Base-by-base conservation (phyloP, 176 grass and related monocot species). In the Musa acuminata region DNA sequence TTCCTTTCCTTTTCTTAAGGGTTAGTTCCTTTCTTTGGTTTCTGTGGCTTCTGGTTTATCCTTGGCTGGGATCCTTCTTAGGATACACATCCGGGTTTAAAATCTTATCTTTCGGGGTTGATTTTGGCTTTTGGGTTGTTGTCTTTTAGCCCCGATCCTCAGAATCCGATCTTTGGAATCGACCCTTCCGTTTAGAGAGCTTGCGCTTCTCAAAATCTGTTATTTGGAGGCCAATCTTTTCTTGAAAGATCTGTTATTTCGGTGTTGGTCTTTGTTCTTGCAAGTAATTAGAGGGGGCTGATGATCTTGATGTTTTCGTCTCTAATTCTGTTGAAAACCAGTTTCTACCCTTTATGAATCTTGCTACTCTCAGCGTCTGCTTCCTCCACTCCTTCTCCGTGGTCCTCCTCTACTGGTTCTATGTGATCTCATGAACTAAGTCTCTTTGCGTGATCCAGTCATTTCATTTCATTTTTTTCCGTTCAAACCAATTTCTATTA, bases 391-490 rank as follows among this genome's bases (percentile, higher is more conserved):
- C 93, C 81, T 96, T 96, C 89, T 96, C 93, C 0, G 89, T 96
- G 43, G 89, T 90, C 26, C 90, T 96, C 89, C 93, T 96, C 35
- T 96, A 96, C 87, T 92, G 87, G 85, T 96, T 92, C 84, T 96
- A 96, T 84, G 93, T 96, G 79, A 92, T 96, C 14, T 92, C 93
- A 88, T 96, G 89, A 96, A 78, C 86, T 69, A 48, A 26, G 11
- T 43, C 35, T 43, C 35, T 5, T 43, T 5, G 35, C 35, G 35
- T 21, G 22, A 13, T 64, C 11, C 62, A 24, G 21, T 64, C 62
- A 11, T 21, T 26, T 64, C 11, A 21, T 3, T 21, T 20, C 2
- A 2, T 12, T 52, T 22, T 52, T 8, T 72, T 64, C 9, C 24
- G n/a, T 11, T 64, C 11, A 19, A 19, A 9, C 16, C 49, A 53